phyloP scores from a whole-genome alignment of 495 filamentous ascomycete species.

The Amphirosellinia nigrospora region DNA sequence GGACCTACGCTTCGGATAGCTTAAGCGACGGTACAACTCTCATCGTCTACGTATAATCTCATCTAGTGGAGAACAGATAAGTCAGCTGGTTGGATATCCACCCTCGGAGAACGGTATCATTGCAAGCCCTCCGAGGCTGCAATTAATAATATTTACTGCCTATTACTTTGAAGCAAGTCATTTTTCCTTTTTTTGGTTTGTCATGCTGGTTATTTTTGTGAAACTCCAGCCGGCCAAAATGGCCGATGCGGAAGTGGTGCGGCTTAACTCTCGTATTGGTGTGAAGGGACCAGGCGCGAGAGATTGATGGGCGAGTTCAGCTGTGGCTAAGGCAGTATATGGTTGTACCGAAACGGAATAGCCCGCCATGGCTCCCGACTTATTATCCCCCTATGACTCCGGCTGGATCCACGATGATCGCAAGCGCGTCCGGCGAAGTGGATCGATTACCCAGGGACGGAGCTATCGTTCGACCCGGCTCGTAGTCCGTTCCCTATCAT shows the following conservation, averaged over 20 bases:
- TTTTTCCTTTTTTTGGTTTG: neutral
- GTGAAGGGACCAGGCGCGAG: neutral
- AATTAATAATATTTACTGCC: neutral
- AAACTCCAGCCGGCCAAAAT: neutral
- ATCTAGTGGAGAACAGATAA: neutral
- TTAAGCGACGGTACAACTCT: neutral
- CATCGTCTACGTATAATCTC: too few relatives aligned
- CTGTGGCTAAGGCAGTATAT: neutral
- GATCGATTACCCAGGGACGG: neutral
- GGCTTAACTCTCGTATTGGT: neutral
- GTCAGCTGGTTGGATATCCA: neutral
- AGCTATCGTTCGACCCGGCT: neutral
- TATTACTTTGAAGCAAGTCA: neutral
- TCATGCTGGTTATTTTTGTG: neutral
- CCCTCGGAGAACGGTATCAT: neutral
- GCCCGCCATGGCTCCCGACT: neutral
- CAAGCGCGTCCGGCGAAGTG: neutral
- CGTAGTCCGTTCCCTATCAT: neutral
- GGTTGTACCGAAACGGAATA: neutral
- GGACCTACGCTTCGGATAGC: neutral
- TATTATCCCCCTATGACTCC: neutral
- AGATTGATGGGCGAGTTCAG: neutral
- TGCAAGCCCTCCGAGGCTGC: neutral
- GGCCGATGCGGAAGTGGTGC: neutral
- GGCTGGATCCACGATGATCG: slow-evolving; percentile 8